Evolutionary conservation across 2,329 filamentous ascomycete species (phyloP).

Genomic region (Arthrocladium fulminans): DNA sequence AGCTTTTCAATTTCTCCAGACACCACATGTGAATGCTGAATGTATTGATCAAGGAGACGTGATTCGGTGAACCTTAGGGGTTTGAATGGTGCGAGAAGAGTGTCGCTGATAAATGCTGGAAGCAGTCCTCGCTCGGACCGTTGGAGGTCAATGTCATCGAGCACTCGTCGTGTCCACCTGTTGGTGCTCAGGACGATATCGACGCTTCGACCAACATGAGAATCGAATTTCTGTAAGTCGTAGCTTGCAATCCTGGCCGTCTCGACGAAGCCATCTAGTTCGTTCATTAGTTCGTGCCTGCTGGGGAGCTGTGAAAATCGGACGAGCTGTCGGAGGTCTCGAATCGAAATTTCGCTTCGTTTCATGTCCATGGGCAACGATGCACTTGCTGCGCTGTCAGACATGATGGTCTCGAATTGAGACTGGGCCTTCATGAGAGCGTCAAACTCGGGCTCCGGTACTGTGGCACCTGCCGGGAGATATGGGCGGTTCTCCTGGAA

Average conservation of each 20-base stretch:
- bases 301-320: conserved; percentile 59
- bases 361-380: conserved; percentile 72
- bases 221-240: conserved; percentile 67
- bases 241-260: conserved; percentile 55
- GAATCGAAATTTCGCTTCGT: conserved; percentile 61
- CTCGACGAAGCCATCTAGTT: conserved; percentile 68
- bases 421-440: conserved; percentile 64
- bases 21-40: conserved; percentile 61
- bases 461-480: conserved; percentile 15
- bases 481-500: conserved; percentile 1
- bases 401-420: conserved; percentile 67
- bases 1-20: conserved; percentile 60
- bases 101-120: conserved; percentile 37
- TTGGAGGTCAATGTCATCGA: conserved; percentile 50
- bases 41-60: conserved; percentile 62
- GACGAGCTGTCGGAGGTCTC: conserved; percentile 65
- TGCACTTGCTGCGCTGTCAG: conserved; percentile 54
- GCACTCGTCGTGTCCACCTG: conserved; percentile 62
- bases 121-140: conserved; percentile 30
- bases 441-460: conserved; percentile 55
- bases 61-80: conserved; percentile 52
- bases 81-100: conserved; percentile 53
- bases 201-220: conserved; percentile 62
- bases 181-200: conserved; percentile 68
- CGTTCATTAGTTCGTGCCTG: conserved; percentile 59